phyloP scores from a whole-genome alignment of 306 rosid genomes.

The Casuarina cunninghamiana region DNA sequence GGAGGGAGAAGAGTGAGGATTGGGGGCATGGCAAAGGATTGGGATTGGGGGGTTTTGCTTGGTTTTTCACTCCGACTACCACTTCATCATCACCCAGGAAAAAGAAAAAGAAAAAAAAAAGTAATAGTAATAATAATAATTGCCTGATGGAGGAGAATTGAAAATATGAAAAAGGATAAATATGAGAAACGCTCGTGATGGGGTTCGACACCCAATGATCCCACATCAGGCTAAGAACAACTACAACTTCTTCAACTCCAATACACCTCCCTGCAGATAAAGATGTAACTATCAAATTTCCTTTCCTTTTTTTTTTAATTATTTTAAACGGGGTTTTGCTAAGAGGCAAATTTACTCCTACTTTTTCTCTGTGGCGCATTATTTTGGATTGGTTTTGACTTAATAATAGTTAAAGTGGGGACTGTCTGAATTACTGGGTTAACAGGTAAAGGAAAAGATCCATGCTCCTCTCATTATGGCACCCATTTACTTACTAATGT shows the following conservation, averaged over 20 bases:
- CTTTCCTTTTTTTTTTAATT: not conserved
- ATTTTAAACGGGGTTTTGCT: not conserved
- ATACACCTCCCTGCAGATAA: constrained; percentile 31
- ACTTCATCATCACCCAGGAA: not conserved
- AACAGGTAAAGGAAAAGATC: too few species aligned
- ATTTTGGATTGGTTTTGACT: not conserved
- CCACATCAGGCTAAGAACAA: constrained; percentile 15
- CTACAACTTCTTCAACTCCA: constrained; percentile 25
- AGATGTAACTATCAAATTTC: constrained; percentile 19
- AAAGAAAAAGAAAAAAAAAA: too few species aligned
- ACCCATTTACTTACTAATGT: too few species aligned
- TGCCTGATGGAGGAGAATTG: not conserved
- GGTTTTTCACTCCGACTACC: constrained; percentile 25
- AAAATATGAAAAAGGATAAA: not conserved
- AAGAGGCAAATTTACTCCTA: not conserved
- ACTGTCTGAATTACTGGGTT: not conserved
- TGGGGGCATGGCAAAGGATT: constrained; percentile 26
- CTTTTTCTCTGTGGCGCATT: not conserved
- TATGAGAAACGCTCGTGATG: constrained; percentile 37
- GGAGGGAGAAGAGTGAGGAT: constrained; percentile 13
- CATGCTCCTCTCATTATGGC: too few species aligned
- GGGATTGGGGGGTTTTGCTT: constrained; percentile 24
- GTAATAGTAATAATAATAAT: not conserved
- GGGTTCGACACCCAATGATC: constrained; percentile 51
- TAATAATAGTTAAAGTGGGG: not conserved